Conservation (phyloP, 2,329 filamentous ascomycete genomes). For the Mollisia scopiformis region DNA sequence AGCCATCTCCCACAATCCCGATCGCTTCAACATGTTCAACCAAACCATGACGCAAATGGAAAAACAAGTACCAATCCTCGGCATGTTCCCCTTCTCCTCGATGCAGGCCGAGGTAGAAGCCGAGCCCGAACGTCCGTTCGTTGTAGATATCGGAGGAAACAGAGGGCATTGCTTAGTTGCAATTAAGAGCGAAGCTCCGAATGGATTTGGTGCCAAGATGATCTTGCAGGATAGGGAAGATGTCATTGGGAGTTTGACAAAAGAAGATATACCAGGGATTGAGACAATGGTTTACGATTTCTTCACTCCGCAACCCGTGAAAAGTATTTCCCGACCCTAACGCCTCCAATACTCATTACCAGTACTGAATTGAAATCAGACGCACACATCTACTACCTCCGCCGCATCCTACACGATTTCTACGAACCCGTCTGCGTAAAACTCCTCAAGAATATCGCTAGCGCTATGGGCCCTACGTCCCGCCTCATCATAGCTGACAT, state of each 20-base stretch:
- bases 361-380: slow-evolving; percentile 12
- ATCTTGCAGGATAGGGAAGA: slow-evolving; percentile 15
- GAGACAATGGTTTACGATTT: slow-evolving; percentile 33
- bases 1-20: slow-evolving; percentile 18
- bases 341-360: background rate
- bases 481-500: slow-evolving; percentile 33
- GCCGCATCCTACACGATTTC: slow-evolving; percentile 39
- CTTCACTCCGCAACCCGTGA: slow-evolving; percentile 31
- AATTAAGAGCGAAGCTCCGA: background rate
- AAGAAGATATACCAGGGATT: slow-evolving; percentile 15
- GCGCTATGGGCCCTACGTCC: slow-evolving; percentile 33
- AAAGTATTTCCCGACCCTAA: slow-evolving; percentile 5
- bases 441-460: slow-evolving; percentile 25
- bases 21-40: slow-evolving; percentile 16
- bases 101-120: slow-evolving; percentile 4
- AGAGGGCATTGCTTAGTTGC: background rate
- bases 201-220: background rate
- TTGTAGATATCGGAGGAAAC: background rate
- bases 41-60: slow-evolving; percentile 16
- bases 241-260: slow-evolving; percentile 5
- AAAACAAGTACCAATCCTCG: background rate
- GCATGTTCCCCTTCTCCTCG: slow-evolving; percentile 6
- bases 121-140: slow-evolving; percentile 12
- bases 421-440: slow-evolving; percentile 27
- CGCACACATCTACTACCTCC: slow-evolving; percentile 32